Evolutionary conservation across 2,329 filamentous ascomycete species (phyloP), one percentile per base, ranked within the genome.

Genomic region (Diaporthe destruens): DNA sequence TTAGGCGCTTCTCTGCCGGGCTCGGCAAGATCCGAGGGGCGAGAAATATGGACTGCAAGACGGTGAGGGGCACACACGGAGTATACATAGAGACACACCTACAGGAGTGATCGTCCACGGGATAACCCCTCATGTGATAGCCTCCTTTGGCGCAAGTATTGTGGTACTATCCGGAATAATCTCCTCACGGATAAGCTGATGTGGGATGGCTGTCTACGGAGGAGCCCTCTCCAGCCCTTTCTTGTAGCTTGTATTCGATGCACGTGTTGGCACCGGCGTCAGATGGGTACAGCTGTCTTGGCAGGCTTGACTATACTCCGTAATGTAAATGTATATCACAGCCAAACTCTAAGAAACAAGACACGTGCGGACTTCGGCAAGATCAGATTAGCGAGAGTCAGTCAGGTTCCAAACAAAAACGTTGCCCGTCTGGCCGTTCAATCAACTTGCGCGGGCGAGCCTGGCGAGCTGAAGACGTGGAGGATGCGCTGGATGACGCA

Each of bases 11-110:
- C 32, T 53, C 49, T 36, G 44, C 32, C 53, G 61, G 29, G n/a
- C 61, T 66, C 61, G 61, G 61, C 61, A 23, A 34, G 32, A 66
- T 53, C 61, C 61, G 32, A 66, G 61, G 8, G 49, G 61, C n/a
- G 32, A 36, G n/a, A 25, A 14, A 14, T 4, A 23, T 53, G 20
- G 39, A 39, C n/a, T 20, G 3, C 25, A 29, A 65, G 61, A 53
- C 61, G 44, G 59, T 51, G 59, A 36, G 42, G 57, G 57, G 57
- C 57, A 9, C 32, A 42, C n/a, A n/a, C n/a, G n/a, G n/a, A n/a
- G n/a, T 16, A 42, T 18, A 14, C 6, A 42, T 7, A 14, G 39
- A 39, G 36, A 20, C 18, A 42, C 44, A 61, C 8, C 3, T 32
- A 18, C 7, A 7, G 54, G 32, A 56, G 36, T 23, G 29, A 29